These are phyloP conservation scores for Blumeriella jaapii DNA, from an alignment of 2,329 filamentous ascomycete species.

Conservation along the genomic window DNA sequence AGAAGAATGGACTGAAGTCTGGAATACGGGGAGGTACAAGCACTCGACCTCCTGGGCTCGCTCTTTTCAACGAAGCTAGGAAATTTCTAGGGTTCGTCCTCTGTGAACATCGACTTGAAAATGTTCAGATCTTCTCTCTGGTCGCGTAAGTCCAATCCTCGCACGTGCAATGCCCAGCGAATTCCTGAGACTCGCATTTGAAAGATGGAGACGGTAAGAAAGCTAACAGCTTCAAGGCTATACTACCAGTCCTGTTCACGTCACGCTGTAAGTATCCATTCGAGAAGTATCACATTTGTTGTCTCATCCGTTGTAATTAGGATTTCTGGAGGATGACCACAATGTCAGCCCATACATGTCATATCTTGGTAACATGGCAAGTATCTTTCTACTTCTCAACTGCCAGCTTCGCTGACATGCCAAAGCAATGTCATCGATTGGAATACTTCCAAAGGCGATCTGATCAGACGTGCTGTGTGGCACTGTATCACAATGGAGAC, in stretches of 20 bases:
- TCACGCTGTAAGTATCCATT: slow-evolving; percentile 33
- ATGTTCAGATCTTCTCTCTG: slow-evolving; percentile 45
- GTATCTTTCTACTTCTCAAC: slow-evolving; percentile 2
- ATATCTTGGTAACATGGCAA: slow-evolving; percentile 43
- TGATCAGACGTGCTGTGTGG: slow-evolving; percentile 46
- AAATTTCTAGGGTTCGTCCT: slow-evolving; percentile 46
- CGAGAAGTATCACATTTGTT: background rate
- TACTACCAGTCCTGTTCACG: slow-evolving; percentile 43
- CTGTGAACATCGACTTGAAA: slow-evolving; percentile 44
- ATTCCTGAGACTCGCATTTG: background rate
- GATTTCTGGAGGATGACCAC: slow-evolving; percentile 49
- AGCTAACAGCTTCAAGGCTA: slow-evolving; percentile 28
- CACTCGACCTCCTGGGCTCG: slow-evolving; percentile 42
- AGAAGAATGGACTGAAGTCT: slow-evolving; percentile 35
- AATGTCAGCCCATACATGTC: slow-evolving; percentile 44
- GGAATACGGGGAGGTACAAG: slow-evolving; percentile 41
- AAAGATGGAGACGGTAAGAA: too few relatives aligned
- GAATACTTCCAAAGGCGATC: slow-evolving; percentile 35
- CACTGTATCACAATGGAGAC: slow-evolving; percentile 44
- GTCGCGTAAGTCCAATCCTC: slow-evolving; percentile 34
- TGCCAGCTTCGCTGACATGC: slow-evolving; percentile 7
- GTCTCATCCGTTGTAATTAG: slow-evolving; percentile 26
- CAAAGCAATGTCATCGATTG: slow-evolving; percentile 34
- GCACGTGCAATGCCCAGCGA: too few relatives aligned
- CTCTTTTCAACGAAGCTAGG: slow-evolving; percentile 50